A percentile compares a stretch with the other conserved stretches of the same genome.
phyloP scores from a whole-genome alignment of 495 filamentous ascomycete species.

The Neurospora pannonica region DNA sequence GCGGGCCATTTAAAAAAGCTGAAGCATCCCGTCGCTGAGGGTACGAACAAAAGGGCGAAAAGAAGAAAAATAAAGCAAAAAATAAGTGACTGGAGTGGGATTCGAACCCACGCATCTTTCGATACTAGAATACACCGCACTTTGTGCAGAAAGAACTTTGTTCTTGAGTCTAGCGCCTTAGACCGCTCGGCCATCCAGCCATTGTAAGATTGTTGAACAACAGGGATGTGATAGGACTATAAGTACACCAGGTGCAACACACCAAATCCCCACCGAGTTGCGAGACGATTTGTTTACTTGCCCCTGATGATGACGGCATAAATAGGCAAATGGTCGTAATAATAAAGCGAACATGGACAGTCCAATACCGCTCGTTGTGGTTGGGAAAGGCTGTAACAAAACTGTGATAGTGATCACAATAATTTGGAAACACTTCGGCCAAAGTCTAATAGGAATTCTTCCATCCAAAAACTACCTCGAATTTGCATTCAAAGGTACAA shows the following conservation, averaged over 20 bases:
- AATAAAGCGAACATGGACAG: background rate
- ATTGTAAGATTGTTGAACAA: background rate
- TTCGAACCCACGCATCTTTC: slow-evolving; percentile 1
- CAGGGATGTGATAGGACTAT: background rate
- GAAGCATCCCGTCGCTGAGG: background rate
- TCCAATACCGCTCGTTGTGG: background rate
- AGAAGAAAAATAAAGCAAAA: slow-evolving; percentile 3
- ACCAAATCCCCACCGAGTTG: background rate
- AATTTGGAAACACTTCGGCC: background rate
- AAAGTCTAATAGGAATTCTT: background rate
- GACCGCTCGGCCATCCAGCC: slow-evolving; percentile 26
- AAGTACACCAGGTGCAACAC: background rate
- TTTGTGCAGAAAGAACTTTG: slow-evolving; percentile 3
- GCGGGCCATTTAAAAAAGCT: background rate
- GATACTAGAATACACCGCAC: slow-evolving; percentile 4
- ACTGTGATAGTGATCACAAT: background rate
- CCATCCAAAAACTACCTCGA: background rate
- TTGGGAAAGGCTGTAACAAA: background rate
- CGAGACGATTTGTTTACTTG: background rate
- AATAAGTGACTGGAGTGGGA: slow-evolving; percentile 13
- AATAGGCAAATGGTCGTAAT: too few species aligned
- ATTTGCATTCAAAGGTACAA: background rate
- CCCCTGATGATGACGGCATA: background rate
- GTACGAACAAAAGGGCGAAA: background rate
- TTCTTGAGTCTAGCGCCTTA: slow-evolving; percentile 27